These are phyloP conservation scores for Wakefieldia striispora DNA, from an alignment of 768 basidiomycete species.

Conservation along the genomic window DNA sequence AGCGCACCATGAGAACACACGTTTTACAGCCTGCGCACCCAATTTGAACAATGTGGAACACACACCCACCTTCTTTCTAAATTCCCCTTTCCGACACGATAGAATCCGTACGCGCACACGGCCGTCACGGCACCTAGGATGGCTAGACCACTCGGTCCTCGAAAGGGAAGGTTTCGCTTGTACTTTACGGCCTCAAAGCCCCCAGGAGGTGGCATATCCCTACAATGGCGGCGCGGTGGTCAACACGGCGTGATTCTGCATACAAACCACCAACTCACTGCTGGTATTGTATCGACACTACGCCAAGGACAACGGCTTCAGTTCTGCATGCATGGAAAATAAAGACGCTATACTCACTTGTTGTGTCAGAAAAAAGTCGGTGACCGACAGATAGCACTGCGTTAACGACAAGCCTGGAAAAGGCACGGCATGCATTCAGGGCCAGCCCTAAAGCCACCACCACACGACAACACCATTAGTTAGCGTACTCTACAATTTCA, in stretches of 20 bases:
- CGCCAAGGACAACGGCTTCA: background rate
- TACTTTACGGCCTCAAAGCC: constrained; percentile 93
- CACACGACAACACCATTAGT: constrained; percentile 2
- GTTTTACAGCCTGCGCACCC: constrained; percentile 66
- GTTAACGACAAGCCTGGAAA: constrained; percentile 4
- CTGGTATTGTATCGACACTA: constrained; percentile 28
- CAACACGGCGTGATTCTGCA: constrained; percentile 2
- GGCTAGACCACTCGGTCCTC: constrained; percentile 80
- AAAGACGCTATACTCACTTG: constrained; percentile 20
- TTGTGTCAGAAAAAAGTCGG: background rate
- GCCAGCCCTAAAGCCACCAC: constrained; percentile 30
- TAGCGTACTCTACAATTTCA: background rate
- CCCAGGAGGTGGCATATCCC: constrained; percentile 93
- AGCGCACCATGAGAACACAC: constrained; percentile 57
- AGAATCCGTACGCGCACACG: constrained; percentile 90
- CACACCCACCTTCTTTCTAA: constrained; percentile 83
- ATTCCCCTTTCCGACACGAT: constrained; percentile 86
- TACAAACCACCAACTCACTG: constrained; percentile 25
- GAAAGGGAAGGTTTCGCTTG: constrained; percentile 91
- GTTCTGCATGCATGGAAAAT: background rate
- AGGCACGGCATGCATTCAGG: background rate
- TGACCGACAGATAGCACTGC: no score
- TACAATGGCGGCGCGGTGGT: constrained; percentile 33
- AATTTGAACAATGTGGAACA: constrained; percentile 20
- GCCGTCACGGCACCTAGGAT: constrained; percentile 85